Percentiles rank a stretch among this genome's conserved stretches.
phyloP scores from a whole-genome alignment of 2,329 filamentous ascomycete genomes.

The Colletotrichum ledebouriae region DNA sequence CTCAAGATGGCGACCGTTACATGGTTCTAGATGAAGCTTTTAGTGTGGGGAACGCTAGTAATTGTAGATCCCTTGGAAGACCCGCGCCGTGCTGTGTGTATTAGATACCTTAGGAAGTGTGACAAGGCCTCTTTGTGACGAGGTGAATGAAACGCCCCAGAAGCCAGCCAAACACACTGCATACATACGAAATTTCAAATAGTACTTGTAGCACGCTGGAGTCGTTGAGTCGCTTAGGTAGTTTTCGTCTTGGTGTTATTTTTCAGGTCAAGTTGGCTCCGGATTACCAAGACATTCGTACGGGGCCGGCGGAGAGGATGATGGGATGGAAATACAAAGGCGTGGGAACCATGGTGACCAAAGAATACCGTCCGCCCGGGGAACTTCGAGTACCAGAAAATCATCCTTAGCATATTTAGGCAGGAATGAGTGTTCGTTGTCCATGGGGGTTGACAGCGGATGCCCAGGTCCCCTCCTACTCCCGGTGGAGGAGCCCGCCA shows the following conservation, averaged over 20 bases:
- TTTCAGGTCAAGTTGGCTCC: neutral
- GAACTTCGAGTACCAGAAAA: constrained; percentile 9
- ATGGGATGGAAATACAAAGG: constrained; percentile 18
- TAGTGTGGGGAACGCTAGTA: neutral
- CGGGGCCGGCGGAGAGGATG: constrained; percentile 3
- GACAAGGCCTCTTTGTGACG: neutral
- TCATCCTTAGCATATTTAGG: neutral
- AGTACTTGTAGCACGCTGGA: neutral
- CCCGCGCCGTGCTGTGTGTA: too few relatives aligned
- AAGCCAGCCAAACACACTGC: too few relatives aligned
- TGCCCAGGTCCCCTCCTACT: neutral
- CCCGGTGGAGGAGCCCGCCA: constrained; percentile 30
- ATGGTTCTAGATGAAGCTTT: neutral
- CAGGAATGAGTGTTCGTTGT: constrained; percentile 1
- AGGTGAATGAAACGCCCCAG: neutral
- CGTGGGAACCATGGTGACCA: neutral
- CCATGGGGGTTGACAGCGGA: neutral
- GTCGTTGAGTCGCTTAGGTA: neutral
- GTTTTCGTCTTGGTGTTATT: neutral
- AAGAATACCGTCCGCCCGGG: neutral
- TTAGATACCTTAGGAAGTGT: neutral
- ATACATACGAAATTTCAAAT: too few relatives aligned
- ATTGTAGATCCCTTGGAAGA: neutral
- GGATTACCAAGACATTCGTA: constrained; percentile 20
- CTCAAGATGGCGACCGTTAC: neutral